Base-by-base conservation (phyloP, 1,284 basidiomycete species). In the Ustilago curta region DNA sequence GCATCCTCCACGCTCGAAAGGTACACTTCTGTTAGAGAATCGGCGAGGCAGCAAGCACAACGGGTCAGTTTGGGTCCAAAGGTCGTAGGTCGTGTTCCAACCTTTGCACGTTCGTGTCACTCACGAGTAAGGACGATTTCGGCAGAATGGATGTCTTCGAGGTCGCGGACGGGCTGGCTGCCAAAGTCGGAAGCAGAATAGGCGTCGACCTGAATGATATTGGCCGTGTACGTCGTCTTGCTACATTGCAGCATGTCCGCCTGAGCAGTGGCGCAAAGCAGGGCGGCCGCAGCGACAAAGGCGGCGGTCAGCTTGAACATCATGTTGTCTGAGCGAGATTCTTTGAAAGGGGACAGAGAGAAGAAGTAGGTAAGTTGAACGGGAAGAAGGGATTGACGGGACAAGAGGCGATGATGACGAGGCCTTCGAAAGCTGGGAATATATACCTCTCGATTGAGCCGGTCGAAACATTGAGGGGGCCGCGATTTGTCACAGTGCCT, bases 231-330 rank as follows among this genome's bases (percentile, higher is more conserved):
- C 16, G 50, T 23, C 25, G 16, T 18, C 50, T 47, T 12, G 18
- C 16, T n/a, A 43, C 59, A 60, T 23, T 53, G 31, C 18, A 47
- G 21, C 18, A 37, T 4, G 14, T 37, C 35, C 11, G 32, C 25
- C 16, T 44, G 23, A 8, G 43, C 31, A 14, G 50, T 29, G 43
- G 21, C 18, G 6, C 50, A 25, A 12, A 60, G 16, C 50, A 60
- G 3, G 6, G 50, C 31, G 5, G 59, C 50, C 8, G 42, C 50
- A 12, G 8, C 50, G 32, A 60, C 16, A n/a, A 60, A 44, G 19
- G 50, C 49, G 16, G 43, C 23, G 25, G 59, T 39, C 19, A 60
- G 31, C 50, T 60, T 60, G 50, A 60, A 35, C 50, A 53, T 45
- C 50, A 53, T 50, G 35, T 29, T 31, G 43, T 6, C 11, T 2